Conservation (phyloP, 352 stramenopile species). For the Globisporangium paroecandrum region DNA sequence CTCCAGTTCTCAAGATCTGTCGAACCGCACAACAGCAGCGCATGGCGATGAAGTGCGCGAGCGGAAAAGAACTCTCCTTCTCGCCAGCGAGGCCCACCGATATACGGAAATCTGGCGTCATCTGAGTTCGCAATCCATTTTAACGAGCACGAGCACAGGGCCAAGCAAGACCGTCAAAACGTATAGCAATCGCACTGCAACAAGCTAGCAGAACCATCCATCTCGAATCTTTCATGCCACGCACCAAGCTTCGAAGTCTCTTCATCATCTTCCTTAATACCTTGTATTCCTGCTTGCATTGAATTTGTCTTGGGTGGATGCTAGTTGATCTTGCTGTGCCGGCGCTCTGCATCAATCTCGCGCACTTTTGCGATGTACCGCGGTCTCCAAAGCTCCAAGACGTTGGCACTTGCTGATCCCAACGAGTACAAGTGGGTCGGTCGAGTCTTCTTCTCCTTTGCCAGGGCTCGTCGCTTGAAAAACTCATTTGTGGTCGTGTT, state of each 20-base stretch:
- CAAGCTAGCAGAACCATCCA: not conserved
- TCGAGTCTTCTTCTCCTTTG: not conserved
- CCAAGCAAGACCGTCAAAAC: not conserved
- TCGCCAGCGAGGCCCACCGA: not conserved
- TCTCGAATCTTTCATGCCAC: not conserved
- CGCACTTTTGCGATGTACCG: slow-evolving; percentile 23
- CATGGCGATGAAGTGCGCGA: not conserved
- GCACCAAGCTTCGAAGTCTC: not conserved
- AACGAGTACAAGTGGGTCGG: slow-evolving; percentile 17
- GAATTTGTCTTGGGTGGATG: not conserved
- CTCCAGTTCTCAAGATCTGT: slow-evolving; percentile 51
- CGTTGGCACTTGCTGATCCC: slow-evolving; percentile 21
- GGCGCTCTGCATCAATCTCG: not conserved
- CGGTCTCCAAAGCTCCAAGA: slow-evolving; percentile 29
- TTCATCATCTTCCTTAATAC: not conserved
- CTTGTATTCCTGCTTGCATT: not conserved
- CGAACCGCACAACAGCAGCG: slow-evolving; percentile 34
- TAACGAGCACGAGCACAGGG: not conserved
- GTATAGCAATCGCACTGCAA: not conserved
- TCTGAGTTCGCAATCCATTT: not conserved
- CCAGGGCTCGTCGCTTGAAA: slow-evolving; percentile 46
- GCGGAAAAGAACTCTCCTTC: not conserved
- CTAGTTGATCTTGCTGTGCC: slow-evolving; percentile 2
- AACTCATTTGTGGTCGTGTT: slow-evolving; percentile 78
- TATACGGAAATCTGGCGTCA: not conserved